Evolutionary conservation across 352 stramenopile genomes (phyloP), one percentile per base, ranked within the genome.

Genomic region (Phytophthora pini): DNA sequence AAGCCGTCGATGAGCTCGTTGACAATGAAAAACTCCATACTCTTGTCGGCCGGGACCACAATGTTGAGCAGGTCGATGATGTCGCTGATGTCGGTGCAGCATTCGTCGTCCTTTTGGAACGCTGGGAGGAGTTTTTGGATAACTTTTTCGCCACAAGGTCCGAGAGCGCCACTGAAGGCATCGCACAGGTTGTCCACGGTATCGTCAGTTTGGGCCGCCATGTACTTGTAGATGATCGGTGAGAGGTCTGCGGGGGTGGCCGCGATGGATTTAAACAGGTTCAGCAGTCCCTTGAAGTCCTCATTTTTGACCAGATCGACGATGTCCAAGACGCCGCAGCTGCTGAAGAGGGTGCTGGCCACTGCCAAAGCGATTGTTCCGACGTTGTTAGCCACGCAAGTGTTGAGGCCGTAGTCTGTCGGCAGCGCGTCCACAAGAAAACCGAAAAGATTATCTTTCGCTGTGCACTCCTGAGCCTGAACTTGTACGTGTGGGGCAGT

Each of bases 1-100:
- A 86, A 63, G 22, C 76, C 76, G 50, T 86, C 67, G 27, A 86
- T 59, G n/a, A 88, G 27, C 13, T 88, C 79, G 31, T 76, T 84
- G 2, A 88, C 51, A 3, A 88, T 7, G 56, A 84, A 88, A 59
- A 60, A 76, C 15, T 76, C 46, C 17, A 65, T 72, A 26, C 43
- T 73, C 22, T 73, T 67, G 56, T 75, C 63, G 15, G 74, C 45
- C 22, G 79, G 68, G 22, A 88, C 68, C 26, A 84, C 58, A 13
- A 86, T 67, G 39, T 82, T 80, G 22, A 86, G 52, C n/a, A 86
- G 58, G 48, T 88, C 79, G 24, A 88, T 61, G 15, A 80, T 36
- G 32, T 88, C 76, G 29, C 76, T 79, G 32, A 88, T 59, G 13
- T 82, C 31, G 3, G 66, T 67, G 53, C 79, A 88, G 52, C 79